Percentiles rank a stretch among this genome's conserved stretches.
Evolutionary conservation across 148 eudicot genomes (phyloP).

Genomic region (Nepenthes mirabilis): DNA sequence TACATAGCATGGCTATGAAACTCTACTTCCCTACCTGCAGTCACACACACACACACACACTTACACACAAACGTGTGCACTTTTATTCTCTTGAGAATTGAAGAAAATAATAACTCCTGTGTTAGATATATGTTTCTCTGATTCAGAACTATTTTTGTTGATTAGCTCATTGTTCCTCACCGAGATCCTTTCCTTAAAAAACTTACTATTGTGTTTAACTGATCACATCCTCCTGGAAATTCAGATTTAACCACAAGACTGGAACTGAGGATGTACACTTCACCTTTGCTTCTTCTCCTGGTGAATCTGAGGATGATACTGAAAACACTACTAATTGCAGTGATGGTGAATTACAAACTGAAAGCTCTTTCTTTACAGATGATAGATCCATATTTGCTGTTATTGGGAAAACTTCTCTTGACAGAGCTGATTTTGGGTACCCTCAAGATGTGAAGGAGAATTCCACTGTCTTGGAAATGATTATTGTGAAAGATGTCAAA

Average conservation of each 20-base stretch:
- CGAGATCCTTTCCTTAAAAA: too few relatives aligned
- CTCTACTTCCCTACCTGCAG: too few relatives aligned
- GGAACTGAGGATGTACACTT: constrained; percentile 66
- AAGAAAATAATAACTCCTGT: too few relatives aligned
- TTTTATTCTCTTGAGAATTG: too few relatives aligned
- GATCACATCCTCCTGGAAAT: neutral
- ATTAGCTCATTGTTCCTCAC: too few relatives aligned
- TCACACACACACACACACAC: too few relatives aligned
- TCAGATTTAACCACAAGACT: constrained; percentile 94
- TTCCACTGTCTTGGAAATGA: constrained; percentile 54
- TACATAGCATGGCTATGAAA: too few relatives aligned
- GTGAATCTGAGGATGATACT: neutral
- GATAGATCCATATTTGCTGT: constrained; percentile 9
- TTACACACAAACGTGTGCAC: too few relatives aligned
- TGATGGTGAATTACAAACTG: neutral
- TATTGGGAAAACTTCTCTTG: constrained; percentile 2
- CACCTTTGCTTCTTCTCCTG: neutral
- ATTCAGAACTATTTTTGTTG: too few relatives aligned
- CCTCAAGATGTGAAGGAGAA: constrained; percentile 21
- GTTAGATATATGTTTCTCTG: too few relatives aligned
- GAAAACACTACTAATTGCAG: neutral
- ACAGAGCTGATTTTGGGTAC: neutral
- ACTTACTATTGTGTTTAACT: too few relatives aligned
- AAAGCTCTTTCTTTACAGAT: constrained; percentile 9
- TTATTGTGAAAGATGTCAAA: constrained; percentile 71